These are phyloP conservation scores for Nelumbo lutea DNA, from an alignment of 164 flowering plant genomes.

Conservation along the genomic window DNA sequence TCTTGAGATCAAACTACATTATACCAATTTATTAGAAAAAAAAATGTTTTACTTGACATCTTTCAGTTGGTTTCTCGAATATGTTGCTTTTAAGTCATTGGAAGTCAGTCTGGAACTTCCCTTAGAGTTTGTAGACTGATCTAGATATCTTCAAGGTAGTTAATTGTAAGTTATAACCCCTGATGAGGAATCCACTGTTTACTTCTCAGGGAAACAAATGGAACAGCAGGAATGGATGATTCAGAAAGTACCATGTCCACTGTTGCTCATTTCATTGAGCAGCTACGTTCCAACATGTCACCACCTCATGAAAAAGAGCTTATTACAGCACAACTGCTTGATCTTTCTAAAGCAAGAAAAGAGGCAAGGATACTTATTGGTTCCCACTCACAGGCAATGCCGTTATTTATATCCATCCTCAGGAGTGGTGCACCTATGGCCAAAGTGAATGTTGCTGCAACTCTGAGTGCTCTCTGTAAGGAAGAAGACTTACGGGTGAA, in stretches of 20 bases:
- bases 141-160: background rate
- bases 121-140: background rate
- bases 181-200: background rate
- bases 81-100: background rate
- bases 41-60: background rate
- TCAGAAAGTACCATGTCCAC: constrained; percentile 57
- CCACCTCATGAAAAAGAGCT: constrained; percentile 76
- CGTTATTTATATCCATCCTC: constrained; percentile 68
- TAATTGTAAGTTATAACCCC: background rate
- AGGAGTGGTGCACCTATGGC: constrained; percentile 65
- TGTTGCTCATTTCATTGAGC: constrained; percentile 76
- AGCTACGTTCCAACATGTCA: constrained; percentile 68
- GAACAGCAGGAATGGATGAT: constrained; percentile 51
- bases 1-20: background rate
- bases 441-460: constrained; percentile 71
- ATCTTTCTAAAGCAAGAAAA: constrained; percentile 59
- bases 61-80: background rate
- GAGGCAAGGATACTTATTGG: constrained; percentile 75
- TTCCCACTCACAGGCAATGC: constrained; percentile 82
- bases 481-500: constrained; percentile 73
- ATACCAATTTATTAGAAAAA: background rate
- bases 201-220: constrained; percentile 64
- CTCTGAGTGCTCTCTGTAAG: constrained; percentile 59
- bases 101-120: background rate
- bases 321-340: constrained; percentile 65